Conservation (phyloP, 2,329 filamentous ascomycete species). For the Cephalotrichum gorgonifer region DNA sequence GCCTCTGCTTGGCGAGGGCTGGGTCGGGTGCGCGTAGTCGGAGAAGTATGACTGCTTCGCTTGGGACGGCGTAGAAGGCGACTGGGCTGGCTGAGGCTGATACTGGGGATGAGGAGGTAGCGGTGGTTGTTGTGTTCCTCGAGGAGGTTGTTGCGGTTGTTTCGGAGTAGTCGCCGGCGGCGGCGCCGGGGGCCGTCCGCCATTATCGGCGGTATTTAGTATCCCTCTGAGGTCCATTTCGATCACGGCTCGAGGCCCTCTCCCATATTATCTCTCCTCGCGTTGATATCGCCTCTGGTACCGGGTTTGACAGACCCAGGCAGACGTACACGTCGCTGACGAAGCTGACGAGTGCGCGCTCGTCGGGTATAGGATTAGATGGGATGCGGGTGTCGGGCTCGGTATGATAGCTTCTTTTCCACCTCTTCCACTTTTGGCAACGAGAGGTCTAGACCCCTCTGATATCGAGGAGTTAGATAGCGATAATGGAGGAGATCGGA, state of each 20-base stretch:
- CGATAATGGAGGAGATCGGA: neutral
- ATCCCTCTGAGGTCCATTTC: slow-evolving; percentile 44
- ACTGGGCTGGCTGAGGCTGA: neutral
- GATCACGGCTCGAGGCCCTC: neutral
- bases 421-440: neutral
- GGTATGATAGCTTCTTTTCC: neutral
- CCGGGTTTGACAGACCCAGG: neutral
- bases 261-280: neutral
- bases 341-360: neutral
- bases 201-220: slow-evolving; percentile 40
- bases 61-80: slow-evolving; percentile 9
- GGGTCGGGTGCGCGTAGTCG: slow-evolving; percentile 36
- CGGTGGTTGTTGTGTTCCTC: neutral
- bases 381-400: neutral
- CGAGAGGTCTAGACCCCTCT: neutral
- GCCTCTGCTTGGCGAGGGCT: slow-evolving; percentile 37
- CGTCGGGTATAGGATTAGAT: neutral
- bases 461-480: neutral
- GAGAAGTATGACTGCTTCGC: slow-evolving; percentile 26
- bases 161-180: neutral
- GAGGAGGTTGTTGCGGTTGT: slow-evolving; percentile 5
- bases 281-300: neutral
- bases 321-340: neutral
- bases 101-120: neutral
- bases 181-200: slow-evolving; percentile 17